Conservation (phyloP, 2,329 filamentous ascomycete species). For the Pseudogymnoascus sp. region DNA sequence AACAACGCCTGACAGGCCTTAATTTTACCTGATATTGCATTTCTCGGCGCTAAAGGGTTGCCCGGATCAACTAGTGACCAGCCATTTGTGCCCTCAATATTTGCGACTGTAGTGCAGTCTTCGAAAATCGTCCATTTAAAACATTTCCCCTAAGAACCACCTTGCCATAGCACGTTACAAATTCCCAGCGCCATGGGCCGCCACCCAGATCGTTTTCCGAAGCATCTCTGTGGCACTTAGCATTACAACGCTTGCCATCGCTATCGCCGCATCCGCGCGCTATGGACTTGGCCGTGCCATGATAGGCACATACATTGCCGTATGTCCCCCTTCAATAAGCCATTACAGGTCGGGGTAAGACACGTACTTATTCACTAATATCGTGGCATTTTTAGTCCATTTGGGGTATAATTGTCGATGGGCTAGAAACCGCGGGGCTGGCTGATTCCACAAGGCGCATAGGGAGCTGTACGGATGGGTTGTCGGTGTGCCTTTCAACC, state of each 20-base stretch:
- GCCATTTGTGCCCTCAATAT: too few relatives aligned
- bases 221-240: not conserved
- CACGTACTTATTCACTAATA: not conserved
- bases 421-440: not conserved
- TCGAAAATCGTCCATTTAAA: not conserved
- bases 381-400: not conserved
- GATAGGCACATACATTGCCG: not conserved
- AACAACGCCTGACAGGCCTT: too few relatives aligned
- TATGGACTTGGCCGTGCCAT: not conserved
- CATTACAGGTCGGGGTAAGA: not conserved
- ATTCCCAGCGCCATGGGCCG: not conserved
- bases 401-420: not conserved
- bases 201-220: not conserved
- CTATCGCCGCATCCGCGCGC: not conserved
- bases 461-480: not conserved
- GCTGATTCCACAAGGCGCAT: not conserved
- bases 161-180: not conserved
- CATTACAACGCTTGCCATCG: not conserved
- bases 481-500: not conserved
- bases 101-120: not conserved
- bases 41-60: too few relatives aligned
- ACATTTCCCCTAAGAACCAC: not conserved
- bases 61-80: too few relatives aligned
- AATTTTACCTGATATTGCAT: too few relatives aligned
- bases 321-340: not conserved